These are phyloP conservation scores for Paramecium sonneborni DNA, from an alignment of 73 alveolate species.

Conservation along the genomic window DNA sequence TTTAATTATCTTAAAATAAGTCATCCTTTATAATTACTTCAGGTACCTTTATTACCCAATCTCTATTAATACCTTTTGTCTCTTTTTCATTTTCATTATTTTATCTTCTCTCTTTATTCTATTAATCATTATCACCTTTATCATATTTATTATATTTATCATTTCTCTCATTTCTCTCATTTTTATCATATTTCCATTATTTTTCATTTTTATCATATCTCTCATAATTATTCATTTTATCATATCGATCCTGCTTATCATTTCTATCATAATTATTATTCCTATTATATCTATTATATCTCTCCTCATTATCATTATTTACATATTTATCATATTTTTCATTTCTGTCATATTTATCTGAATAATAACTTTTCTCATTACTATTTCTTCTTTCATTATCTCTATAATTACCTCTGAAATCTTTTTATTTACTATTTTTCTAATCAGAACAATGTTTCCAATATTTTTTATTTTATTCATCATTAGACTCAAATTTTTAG, in stretches of 20 bases:
- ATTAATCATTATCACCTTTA: no score
- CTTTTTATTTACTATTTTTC: not conserved
- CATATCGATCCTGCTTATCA: not conserved
- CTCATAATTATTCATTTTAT: not conserved
- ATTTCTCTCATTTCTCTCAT: not conserved
- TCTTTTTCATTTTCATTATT: not conserved
- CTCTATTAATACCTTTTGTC: not conserved
- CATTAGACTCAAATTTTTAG: constrained; percentile 16
- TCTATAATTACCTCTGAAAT: not conserved
- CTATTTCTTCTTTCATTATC: not conserved
- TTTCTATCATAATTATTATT: not conserved
- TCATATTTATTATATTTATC: no score
- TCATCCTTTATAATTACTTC: not conserved
- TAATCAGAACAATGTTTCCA: not conserved
- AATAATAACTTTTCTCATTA: not conserved
- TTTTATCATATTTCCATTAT: not conserved
- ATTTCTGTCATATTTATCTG: not conserved
- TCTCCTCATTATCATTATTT: no score
- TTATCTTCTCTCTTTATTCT: no score
- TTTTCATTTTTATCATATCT: not conserved
- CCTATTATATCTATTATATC: not conserved
- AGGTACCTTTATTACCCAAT: not conserved
- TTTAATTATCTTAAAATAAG: not conserved
- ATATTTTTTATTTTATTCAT: not conserved
- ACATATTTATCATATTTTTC: not conserved